A percentile compares a stretch with the other conserved stretches of the same genome.
phyloP scores from a whole-genome alignment of 495 filamentous ascomycete genomes.

The Aspergillus wentii region DNA sequence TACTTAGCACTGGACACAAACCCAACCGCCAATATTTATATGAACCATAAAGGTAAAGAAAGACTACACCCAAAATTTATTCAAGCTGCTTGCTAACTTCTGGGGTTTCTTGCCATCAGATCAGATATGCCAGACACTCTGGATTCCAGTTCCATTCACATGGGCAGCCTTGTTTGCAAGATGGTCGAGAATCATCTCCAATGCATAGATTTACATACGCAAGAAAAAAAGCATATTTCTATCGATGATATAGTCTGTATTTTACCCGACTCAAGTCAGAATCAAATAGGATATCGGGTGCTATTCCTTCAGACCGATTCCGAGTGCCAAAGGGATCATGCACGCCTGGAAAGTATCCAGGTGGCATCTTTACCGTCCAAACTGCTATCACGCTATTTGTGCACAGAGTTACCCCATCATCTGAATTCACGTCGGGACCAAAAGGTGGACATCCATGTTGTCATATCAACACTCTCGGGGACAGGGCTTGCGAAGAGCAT shows the following conservation, averaged over 20 bases:
- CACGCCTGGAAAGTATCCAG: slow-evolving; percentile 11
- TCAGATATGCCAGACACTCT: no score
- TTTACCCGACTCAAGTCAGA: slow-evolving; percentile 5
- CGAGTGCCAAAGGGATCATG: background rate
- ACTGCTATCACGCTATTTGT: slow-evolving; percentile 15
- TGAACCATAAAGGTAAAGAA: background rate
- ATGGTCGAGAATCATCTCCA: slow-evolving; percentile 9
- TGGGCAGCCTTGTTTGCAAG: slow-evolving; percentile 4
- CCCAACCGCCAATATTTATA: background rate
- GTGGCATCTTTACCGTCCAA: slow-evolving; percentile 11
- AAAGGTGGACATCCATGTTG: slow-evolving; percentile 48
- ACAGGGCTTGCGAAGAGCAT: slow-evolving; percentile 54
- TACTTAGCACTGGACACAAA: background rate
- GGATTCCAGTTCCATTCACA: no score
- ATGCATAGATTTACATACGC: slow-evolving; percentile 9
- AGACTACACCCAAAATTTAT: background rate
- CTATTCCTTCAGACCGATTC: slow-evolving; percentile 18
- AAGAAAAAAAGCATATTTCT: slow-evolving; percentile 15
- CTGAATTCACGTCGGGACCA: slow-evolving; percentile 7
- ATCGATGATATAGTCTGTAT: slow-evolving; percentile 27
- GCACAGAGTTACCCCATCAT: slow-evolving; percentile 18
- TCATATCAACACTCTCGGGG: slow-evolving; percentile 73
- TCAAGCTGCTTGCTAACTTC: background rate
- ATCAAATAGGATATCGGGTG: slow-evolving; percentile 10
- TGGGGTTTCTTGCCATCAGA: no score